Base-by-base conservation (phyloP, 176 grass and related monocot genomes). In the Dendrocalamus sinicus region DNA sequence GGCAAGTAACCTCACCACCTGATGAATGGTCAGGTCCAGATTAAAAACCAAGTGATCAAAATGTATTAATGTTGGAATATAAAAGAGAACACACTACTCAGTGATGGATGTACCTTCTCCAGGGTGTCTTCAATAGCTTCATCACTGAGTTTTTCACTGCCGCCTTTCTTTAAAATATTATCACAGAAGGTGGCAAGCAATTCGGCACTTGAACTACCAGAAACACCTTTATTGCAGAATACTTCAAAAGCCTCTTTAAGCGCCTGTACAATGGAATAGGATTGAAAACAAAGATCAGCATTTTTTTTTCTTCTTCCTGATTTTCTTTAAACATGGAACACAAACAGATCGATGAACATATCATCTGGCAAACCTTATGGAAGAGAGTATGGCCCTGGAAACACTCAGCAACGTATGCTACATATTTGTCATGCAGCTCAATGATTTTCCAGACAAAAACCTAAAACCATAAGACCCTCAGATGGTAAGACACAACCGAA, bases 231-330 rank as follows among this genome's bases (percentile, higher is more conserved):
- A 69, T 95, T 98, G 88, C 96, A 98, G 86, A 98, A 95, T 41
- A 98, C 91, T 55, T 95, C 96, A 86, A 98, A 98, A 52, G 96
- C 93, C 81, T 98, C 96, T 80, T 95, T 95, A 74, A 98, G 89
- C 37, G 96, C 96, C 93, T 98, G 45, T 54, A 83, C 46, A 91
- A 72, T 69, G 28, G 64, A 53, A 81, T 13, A 72, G 24, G 44
- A 40, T 89, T 67, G 20, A 20, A 65, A 78, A 65, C 43, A 1
- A 81, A 67, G 11, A 10, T 81, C 62, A 68, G 14, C 39, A 17
- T 66, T 66, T 7, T 62, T 30, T 60, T 54, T 39, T 39, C 16
- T 13, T 45, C 24, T 37, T 50, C 28, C 28, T 43, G 30, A 50
- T 67, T 47, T 63, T 63, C 51, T 8, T 63, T 62, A 20, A 46